phyloP scores from a whole-genome alignment of 352 stramenopile genomes.

The Peronospora tabacina region DNA sequence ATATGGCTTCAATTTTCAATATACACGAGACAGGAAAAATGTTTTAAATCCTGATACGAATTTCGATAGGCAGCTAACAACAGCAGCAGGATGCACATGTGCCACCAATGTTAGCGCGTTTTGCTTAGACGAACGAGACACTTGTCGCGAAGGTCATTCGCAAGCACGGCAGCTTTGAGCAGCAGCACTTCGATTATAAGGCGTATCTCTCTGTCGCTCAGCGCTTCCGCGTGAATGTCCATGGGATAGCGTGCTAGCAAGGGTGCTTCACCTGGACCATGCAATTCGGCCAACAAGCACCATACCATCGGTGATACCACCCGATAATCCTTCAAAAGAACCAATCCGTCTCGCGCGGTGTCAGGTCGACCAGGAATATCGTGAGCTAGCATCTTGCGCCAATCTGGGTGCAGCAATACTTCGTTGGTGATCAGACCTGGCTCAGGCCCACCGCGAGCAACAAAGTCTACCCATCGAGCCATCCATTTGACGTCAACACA shows the following conservation, averaged over 20 bases:
- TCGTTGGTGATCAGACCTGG: slow-evolving; percentile 66
- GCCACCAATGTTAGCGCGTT: slow-evolving; percentile 3
- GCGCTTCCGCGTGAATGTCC: slow-evolving; percentile 38
- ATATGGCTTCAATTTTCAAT: too few relatives aligned
- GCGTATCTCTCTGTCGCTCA: slow-evolving; percentile 31
- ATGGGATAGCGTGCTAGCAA: slow-evolving; percentile 36
- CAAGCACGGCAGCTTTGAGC: slow-evolving; percentile 36
- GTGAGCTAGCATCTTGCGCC: slow-evolving; percentile 23
- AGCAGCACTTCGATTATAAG: slow-evolving; percentile 34
- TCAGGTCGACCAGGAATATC: slow-evolving; percentile 38
- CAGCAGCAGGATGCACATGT: not conserved
- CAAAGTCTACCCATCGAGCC: slow-evolving; percentile 50
- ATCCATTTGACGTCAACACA: slow-evolving; percentile 64
- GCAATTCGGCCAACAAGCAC: slow-evolving; percentile 54
- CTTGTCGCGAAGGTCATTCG: slow-evolving; percentile 37
- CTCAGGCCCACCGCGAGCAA: slow-evolving; percentile 36
- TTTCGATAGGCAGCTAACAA: too few relatives aligned
- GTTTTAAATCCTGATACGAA: too few relatives aligned
- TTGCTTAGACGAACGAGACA: slow-evolving; percentile 29
- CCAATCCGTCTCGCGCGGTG: slow-evolving; percentile 33
- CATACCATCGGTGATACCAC: slow-evolving; percentile 71
- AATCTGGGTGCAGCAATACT: slow-evolving; percentile 31
- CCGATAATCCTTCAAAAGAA: slow-evolving; percentile 53
- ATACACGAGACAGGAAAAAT: not conserved
- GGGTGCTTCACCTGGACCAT: slow-evolving; percentile 49